These are phyloP conservation scores for Nemania sp. DNA, from an alignment of 2,329 filamentous ascomycete genomes.

Conservation along the genomic window DNA sequence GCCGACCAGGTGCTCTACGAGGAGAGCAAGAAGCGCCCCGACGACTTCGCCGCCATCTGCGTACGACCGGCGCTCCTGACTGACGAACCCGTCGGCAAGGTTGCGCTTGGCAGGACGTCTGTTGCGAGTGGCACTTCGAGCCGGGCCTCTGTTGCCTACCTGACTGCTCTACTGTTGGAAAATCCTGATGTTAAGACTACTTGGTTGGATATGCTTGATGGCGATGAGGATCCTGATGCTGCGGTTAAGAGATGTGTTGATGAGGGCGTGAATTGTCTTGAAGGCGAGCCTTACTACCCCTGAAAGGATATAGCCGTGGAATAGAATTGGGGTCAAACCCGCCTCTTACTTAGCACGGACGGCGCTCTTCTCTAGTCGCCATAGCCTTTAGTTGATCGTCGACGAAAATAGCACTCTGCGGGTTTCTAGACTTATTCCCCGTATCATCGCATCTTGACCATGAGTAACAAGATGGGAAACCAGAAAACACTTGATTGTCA, in stretches of 20 bases:
- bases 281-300: conserved; percentile 55
- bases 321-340: too few relatives aligned
- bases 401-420: too few relatives aligned
- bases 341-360: too few relatives aligned
- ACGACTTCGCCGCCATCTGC: conserved; percentile 54
- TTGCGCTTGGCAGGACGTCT: conserved; percentile 53
- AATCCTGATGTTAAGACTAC: conserved; percentile 50
- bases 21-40: conserved; percentile 45
- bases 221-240: conserved; percentile 51
- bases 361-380: too few relatives aligned
- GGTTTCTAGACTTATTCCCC: too few relatives aligned
- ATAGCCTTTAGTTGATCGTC: too few relatives aligned
- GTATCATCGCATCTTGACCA: too few relatives aligned
- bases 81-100: conserved; percentile 52
- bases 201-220: conserved; percentile 62
- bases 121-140: conserved; percentile 49
- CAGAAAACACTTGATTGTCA: too few relatives aligned
- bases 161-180: conserved; percentile 61
- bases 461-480: too few relatives aligned
- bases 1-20: conserved; percentile 62
- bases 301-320: not conserved
- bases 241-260: conserved; percentile 55
- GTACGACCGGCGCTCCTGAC: conserved; percentile 59
- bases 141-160: conserved; percentile 63
- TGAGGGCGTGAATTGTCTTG: conserved; percentile 55